A percentile compares a stretch with the other conserved stretches of the same genome.
phyloP scores from a whole-genome alignment of 2,329 filamentous ascomycete genomes.

The Pseudocercospora fijiensis region DNA sequence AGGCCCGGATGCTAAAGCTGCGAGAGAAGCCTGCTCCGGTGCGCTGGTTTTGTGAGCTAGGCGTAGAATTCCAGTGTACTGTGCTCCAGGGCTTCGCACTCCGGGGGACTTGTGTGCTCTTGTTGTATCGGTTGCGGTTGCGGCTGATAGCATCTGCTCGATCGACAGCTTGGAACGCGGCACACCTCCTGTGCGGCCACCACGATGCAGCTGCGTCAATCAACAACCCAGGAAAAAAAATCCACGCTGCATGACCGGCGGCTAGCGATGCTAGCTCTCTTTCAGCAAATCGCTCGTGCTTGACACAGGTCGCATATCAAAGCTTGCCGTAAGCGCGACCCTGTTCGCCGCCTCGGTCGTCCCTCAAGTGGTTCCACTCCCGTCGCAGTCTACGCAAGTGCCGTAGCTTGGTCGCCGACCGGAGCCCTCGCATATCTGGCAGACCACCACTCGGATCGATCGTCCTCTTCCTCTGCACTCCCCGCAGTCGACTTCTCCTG shows the following conservation, averaged over 20 bases:
- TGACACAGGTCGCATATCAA: background rate
- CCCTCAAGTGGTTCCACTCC: background rate
- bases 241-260: background rate
- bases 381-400: background rate
- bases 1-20: background rate
- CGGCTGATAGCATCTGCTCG: background rate
- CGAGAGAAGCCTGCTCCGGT: background rate
- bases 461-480: slow-evolving; percentile 3
- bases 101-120: background rate
- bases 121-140: background rate
- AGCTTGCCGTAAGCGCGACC: background rate
- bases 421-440: background rate
- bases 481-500: background rate
- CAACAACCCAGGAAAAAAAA: background rate
- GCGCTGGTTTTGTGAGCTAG: background rate
- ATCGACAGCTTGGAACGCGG: background rate
- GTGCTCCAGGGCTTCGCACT: no score
- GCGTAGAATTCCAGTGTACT: background rate
- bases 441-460: background rate
- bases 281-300: background rate
- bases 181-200: background rate
- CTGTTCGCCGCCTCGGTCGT: background rate
- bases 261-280: background rate
- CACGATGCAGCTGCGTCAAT: background rate
- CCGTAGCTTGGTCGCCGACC: background rate